Percentiles rank a stretch among this genome's conserved stretches.
Evolutionary conservation across 805 yeast genomes (phyloP).

Genomic region (Spathaspora boniae): DNA sequence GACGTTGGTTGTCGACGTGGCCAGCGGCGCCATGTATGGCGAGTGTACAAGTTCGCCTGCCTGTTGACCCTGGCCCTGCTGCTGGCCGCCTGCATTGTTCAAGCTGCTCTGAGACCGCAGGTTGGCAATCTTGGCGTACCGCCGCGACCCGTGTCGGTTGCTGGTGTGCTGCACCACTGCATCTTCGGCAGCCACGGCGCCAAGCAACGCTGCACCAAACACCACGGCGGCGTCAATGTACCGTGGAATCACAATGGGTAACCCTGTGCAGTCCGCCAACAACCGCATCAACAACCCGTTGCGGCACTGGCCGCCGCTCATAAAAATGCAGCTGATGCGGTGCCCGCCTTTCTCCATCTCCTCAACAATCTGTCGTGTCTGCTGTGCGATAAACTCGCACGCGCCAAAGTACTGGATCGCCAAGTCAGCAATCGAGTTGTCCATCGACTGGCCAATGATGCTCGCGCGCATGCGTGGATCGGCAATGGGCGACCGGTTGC

Average conservation of each 20-base stretch:
- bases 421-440: slow-evolving; percentile 74
- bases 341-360: slow-evolving; percentile 83
- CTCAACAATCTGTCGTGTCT: slow-evolving; percentile 91
- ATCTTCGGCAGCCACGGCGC: slow-evolving; percentile 87
- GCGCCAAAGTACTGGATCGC: slow-evolving; percentile 89
- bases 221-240: slow-evolving; percentile 97
- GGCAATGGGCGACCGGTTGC: slow-evolving; percentile 96
- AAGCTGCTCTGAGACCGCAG: slow-evolving; percentile 31
- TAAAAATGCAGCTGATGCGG: slow-evolving; percentile 66
- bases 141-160: slow-evolving; percentile 32
- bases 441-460: slow-evolving; percentile 91
- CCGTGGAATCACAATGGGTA: slow-evolving; percentile 88
- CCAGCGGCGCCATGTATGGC: slow-evolving; percentile 77
- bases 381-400: slow-evolving; percentile 96
- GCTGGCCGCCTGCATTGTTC: slow-evolving; percentile 10
- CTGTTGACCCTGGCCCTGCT: too few species aligned
- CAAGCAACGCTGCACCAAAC: slow-evolving; percentile 90
- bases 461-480: slow-evolving; percentile 92
- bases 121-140: slow-evolving; percentile 27
- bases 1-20: slow-evolving; percentile 64
- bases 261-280: slow-evolving; percentile 88
- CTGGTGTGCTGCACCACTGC: slow-evolving; percentile 39
- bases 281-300: slow-evolving; percentile 85
- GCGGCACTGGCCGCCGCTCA: slow-evolving; percentile 97
- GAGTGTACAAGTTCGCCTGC: slow-evolving; percentile 50